These are phyloP conservation scores for Bombardia bombarda DNA, from an alignment of 495 filamentous ascomycete species.

Conservation along the genomic window DNA sequence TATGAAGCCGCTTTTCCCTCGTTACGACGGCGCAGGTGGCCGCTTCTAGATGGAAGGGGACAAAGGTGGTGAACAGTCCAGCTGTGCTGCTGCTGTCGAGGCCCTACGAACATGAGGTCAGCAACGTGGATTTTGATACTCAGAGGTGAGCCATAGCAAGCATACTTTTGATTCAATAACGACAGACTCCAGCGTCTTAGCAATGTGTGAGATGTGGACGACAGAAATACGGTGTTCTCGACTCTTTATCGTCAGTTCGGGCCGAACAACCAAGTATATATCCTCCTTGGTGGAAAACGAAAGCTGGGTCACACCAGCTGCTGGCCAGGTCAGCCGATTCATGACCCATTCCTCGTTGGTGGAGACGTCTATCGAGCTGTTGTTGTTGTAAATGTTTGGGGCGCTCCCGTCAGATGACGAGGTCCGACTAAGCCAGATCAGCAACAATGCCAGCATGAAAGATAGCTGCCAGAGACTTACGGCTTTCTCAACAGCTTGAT, in stretches of 20 bases:
- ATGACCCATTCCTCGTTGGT: no score
- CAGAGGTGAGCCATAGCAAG: neutral
- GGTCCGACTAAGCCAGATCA: no score
- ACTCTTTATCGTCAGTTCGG: conserved; percentile 12
- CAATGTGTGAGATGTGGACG: neutral
- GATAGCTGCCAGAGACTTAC: no score
- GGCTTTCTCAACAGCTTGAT: no score
- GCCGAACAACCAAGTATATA: conserved; percentile 20
- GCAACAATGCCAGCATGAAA: no score
- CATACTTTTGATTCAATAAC: conserved; percentile 11
- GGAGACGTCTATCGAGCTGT: no score
- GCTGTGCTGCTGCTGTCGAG: conserved; percentile 18
- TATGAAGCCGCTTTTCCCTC: conserved; percentile 18
- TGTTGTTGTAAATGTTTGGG: no score
- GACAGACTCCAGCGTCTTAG: neutral
- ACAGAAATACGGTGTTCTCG: conserved; percentile 9
- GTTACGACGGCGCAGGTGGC: conserved; percentile 21
- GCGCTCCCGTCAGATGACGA: no score
- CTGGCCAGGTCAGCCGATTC: conserved; percentile 13
- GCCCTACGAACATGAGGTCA: no score
- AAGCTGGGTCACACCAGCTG: conserved; percentile 17
- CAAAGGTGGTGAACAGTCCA: conserved; percentile 25
- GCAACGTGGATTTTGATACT: no score
- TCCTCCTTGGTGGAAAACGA: conserved; percentile 16
- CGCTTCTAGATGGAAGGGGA: conserved; percentile 10